A percentile compares a stretch with the other conserved stretches of the same genome.
Conservation (phyloP, 495 filamentous ascomycete species). For the Podospora pseudocomata region DNA sequence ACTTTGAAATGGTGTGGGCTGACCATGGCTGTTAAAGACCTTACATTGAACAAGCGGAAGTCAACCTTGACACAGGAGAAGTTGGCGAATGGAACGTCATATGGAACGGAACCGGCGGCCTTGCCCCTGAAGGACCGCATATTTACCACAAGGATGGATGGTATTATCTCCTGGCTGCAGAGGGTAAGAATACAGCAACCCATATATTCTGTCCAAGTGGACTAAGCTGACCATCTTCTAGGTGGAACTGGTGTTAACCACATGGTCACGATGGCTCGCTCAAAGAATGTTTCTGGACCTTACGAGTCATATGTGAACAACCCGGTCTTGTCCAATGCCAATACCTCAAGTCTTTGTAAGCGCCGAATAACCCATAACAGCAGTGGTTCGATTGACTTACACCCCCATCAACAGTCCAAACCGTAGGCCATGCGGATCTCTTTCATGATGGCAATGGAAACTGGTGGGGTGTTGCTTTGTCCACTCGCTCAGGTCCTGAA, state of each 20-base stretch:
- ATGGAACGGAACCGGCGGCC: slow-evolving; percentile 44
- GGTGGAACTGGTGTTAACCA: slow-evolving; percentile 56
- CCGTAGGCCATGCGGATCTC: slow-evolving; percentile 50
- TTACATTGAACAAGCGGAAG: slow-evolving; percentile 38
- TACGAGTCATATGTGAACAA: slow-evolving; percentile 52
- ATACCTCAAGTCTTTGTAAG: slow-evolving; percentile 46
- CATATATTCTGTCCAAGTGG: background rate
- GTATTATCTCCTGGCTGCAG: slow-evolving; percentile 63
- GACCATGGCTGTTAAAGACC: slow-evolving; percentile 26
- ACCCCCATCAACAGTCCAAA: slow-evolving; percentile 37
- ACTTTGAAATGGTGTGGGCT: background rate
- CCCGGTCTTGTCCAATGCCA: slow-evolving; percentile 53
- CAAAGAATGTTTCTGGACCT: slow-evolving; percentile 50
- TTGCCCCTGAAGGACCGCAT: slow-evolving; percentile 62
- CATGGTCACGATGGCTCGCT: slow-evolving; percentile 49
- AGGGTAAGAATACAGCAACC: slow-evolving; percentile 32
- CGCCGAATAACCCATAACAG: background rate
- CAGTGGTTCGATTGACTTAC: background rate
- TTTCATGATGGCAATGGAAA: slow-evolving; percentile 49
- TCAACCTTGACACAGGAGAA: slow-evolving; percentile 36
- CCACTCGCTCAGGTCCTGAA: slow-evolving; percentile 45
- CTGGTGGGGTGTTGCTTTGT: slow-evolving; percentile 50
- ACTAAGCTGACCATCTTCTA: background rate
- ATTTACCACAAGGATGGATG: slow-evolving; percentile 59
- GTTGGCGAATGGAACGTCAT: slow-evolving; percentile 38